A percentile compares a stretch with the other conserved stretches of the same genome.
phyloP scores from a whole-genome alignment of 1,139 yeast species.

The Scheffersomyces lignicola region DNA sequence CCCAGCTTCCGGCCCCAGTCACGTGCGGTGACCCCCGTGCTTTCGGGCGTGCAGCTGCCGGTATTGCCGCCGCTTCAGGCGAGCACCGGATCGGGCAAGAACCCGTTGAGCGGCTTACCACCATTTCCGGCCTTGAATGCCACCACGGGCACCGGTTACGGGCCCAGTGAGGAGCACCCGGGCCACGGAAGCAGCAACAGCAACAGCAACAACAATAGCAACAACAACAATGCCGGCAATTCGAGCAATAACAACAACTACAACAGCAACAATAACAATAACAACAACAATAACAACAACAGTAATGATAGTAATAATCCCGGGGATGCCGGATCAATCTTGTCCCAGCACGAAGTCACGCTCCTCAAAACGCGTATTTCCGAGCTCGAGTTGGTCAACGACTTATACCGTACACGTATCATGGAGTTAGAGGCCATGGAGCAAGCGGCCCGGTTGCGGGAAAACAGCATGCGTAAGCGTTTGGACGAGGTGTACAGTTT shows the following conservation, averaged over 20 bases:
- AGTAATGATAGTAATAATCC: conserved; percentile 14
- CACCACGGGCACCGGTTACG: conserved; percentile 1
- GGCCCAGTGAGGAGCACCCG: conserved; percentile 2
- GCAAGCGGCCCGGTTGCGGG: conserved; percentile 55
- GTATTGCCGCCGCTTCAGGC: conserved; percentile 38
- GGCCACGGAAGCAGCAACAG: conserved; percentile 3
- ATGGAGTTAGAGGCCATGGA: conserved; percentile 78
- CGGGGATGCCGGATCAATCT: too few relatives aligned
- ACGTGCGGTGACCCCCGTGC: conserved; percentile 11
- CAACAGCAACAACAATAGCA: conserved; percentile 8
- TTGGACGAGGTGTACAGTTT: conserved; percentile 44
- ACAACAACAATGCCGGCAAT: conserved; percentile 8
- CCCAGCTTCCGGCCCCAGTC: conserved; percentile 10
- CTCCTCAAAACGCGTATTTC: conserved; percentile 71
- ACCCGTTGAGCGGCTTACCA: conserved; percentile 5
- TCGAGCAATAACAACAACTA: conserved; percentile 9
- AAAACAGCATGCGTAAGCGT: conserved; percentile 47
- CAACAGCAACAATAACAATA: conserved; percentile 13
- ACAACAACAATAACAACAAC: conserved; percentile 15
- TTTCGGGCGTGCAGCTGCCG: conserved; percentile 4
- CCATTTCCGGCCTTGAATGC: conserved; percentile 4
- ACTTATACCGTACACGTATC: conserved; percentile 77
- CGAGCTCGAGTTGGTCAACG: conserved; percentile 90
- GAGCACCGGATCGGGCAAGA: not conserved
- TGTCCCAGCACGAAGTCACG: conserved; percentile 43